phyloP scores from a whole-genome alignment of 768 basidiomycete species.

The Sarcomyxa edulis region DNA sequence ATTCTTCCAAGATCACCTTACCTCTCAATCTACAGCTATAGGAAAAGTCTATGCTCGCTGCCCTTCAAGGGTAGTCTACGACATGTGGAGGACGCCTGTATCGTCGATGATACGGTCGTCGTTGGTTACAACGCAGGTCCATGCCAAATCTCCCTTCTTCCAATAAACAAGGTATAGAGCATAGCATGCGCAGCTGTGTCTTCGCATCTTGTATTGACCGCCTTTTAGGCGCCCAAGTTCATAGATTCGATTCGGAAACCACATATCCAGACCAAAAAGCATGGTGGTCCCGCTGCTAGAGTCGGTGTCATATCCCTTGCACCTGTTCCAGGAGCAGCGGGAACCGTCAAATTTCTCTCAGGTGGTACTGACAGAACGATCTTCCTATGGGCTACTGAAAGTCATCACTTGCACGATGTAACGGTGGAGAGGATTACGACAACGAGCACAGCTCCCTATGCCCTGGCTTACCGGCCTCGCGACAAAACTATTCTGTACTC shows the following conservation, averaged over 20 bases:
- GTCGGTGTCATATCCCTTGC: slow-evolving; percentile 36
- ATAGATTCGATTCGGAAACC: slow-evolving; percentile 24
- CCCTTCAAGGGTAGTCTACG: slow-evolving; percentile 28
- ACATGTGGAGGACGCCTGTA: slow-evolving; percentile 42
- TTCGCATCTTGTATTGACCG: not conserved
- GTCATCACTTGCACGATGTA: slow-evolving; percentile 10
- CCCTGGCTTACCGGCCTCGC: slow-evolving; percentile 32
- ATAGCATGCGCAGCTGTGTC: too few species aligned
- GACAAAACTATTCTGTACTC: slow-evolving; percentile 27
- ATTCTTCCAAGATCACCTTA: slow-evolving; percentile 10
- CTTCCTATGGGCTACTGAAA: slow-evolving; percentile 31
- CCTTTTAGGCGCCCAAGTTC: slow-evolving; percentile 18
- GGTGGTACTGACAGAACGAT: slow-evolving; percentile 43
- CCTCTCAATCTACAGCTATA: slow-evolving; percentile 16
- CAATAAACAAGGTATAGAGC: slow-evolving; percentile 18
- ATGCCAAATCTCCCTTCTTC: slow-evolving; percentile 36
- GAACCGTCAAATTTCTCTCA: slow-evolving; percentile 45
- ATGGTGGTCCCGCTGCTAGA: not conserved
- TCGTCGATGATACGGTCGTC: slow-evolving; percentile 33
- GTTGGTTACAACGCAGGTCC: slow-evolving; percentile 38
- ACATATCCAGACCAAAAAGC: slow-evolving; percentile 17
- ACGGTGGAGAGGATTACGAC: slow-evolving; percentile 14
- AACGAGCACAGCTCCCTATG: slow-evolving; percentile 22
- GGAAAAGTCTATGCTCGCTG: slow-evolving; percentile 32
- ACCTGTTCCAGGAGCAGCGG: slow-evolving; percentile 24